Evolutionary conservation across 2,329 filamentous ascomycete genomes (phyloP).

Genomic region (Clathrospora elynae): DNA sequence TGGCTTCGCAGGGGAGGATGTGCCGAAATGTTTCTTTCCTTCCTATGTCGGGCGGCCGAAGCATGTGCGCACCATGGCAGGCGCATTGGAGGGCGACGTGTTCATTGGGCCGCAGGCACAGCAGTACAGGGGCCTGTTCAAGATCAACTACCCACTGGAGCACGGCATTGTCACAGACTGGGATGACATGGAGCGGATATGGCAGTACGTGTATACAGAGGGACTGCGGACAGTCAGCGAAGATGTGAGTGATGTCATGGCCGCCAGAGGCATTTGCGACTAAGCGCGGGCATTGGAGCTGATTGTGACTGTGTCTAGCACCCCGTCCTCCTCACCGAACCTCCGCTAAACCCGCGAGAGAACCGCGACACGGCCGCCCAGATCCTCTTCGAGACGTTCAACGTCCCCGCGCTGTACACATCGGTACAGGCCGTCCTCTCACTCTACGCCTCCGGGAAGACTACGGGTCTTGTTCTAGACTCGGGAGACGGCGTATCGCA

Average conservation of each 20-base stretch:
- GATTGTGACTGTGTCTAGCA: slow-evolving; percentile 61
- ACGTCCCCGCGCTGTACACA: slow-evolving; percentile 93
- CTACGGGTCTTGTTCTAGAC: slow-evolving; percentile 94
- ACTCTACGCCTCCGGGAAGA: slow-evolving; percentile 92
- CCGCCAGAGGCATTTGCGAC: slow-evolving; percentile 11
- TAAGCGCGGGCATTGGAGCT: slow-evolving; percentile 13
- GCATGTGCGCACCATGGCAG: slow-evolving; percentile 92
- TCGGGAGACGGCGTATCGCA: slow-evolving; percentile 96
- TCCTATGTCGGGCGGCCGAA: slow-evolving; percentile 97
- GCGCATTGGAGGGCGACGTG: slow-evolving; percentile 92
- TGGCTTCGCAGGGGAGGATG: slow-evolving; percentile 93
- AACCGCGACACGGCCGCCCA: slow-evolving; percentile 97
- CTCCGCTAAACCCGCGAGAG: slow-evolving; percentile 89
- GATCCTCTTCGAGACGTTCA: slow-evolving; percentile 98
- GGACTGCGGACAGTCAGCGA: slow-evolving; percentile 96
- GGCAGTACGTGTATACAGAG: slow-evolving; percentile 96
- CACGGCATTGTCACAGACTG: slow-evolving; percentile 99
- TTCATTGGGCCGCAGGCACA: slow-evolving; percentile 94
- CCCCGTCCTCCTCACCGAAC: slow-evolving; percentile 93
- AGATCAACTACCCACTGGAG: slow-evolving; percentile 94
- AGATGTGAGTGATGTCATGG: slow-evolving; percentile 65
- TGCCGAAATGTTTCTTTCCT: slow-evolving; percentile 95
- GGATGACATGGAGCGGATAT: slow-evolving; percentile 99
- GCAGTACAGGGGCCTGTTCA: slow-evolving; percentile 87
- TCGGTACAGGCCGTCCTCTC: slow-evolving; percentile 97